These are phyloP conservation scores for Xylaria palmicola DNA, from an alignment of 495 filamentous ascomycete species.

Conservation along the genomic window DNA sequence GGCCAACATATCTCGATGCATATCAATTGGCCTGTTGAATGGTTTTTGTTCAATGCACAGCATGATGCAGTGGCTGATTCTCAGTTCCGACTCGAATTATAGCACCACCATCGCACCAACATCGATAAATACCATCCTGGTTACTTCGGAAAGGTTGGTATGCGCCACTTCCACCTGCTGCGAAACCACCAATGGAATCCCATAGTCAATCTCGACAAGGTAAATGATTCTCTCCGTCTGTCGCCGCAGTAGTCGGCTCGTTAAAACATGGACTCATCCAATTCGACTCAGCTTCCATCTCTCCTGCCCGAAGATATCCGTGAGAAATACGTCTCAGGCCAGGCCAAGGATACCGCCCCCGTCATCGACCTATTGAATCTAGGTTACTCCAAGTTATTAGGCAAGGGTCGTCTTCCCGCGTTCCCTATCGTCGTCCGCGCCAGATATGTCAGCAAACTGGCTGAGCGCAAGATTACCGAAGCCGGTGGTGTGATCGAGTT, in stretches of 20 bases:
- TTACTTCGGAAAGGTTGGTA: slow-evolving; percentile 98
- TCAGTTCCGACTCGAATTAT: background rate
- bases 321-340: slow-evolving; percentile 72
- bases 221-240: slow-evolving; percentile 34
- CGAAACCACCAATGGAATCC: slow-evolving; percentile 92
- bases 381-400: slow-evolving; percentile 90
- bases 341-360: slow-evolving; percentile 76
- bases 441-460: slow-evolving; percentile 81
- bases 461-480: slow-evolving; percentile 93
- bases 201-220: slow-evolving; percentile 88
- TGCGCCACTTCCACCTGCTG: slow-evolving; percentile 92
- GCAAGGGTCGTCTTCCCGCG: slow-evolving; percentile 86
- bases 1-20: background rate
- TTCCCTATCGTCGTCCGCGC: slow-evolving; percentile 86
- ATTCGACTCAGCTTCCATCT: slow-evolving; percentile 65
- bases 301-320: slow-evolving; percentile 80
- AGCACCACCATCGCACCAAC: slow-evolving; percentile 91
- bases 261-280: slow-evolving; percentile 47
- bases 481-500: slow-evolving; percentile 89
- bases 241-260: slow-evolving; percentile 55
- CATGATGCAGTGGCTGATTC: slow-evolving; percentile 1
- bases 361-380: slow-evolving; percentile 90
- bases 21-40: too few species aligned
- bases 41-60: background rate
- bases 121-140: slow-evolving; percentile 64